A percentile compares a stretch with the other conserved stretches of the same genome.
phyloP scores from a whole-genome alignment of 768 basidiomycete genomes.

The Panus rudis region DNA sequence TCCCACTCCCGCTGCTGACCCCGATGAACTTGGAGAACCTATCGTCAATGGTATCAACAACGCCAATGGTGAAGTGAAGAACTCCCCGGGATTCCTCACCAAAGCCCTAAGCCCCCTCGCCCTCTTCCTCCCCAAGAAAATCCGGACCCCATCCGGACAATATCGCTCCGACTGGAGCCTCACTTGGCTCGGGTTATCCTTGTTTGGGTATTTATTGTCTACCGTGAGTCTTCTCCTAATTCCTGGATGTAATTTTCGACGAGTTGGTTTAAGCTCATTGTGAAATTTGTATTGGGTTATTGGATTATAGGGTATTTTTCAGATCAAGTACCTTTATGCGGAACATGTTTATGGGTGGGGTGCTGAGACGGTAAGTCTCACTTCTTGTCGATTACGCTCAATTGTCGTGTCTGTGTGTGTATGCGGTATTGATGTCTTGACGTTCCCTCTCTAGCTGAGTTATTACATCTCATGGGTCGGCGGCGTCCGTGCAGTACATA shows the following conservation, averaged over 20 bases:
- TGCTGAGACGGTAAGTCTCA: conserved; percentile 46
- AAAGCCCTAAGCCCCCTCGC: conserved; percentile 58
- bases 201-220: conserved; percentile 61
- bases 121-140: conserved; percentile 56
- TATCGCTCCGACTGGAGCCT: conserved; percentile 65
- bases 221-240: conserved; percentile 37
- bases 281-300: not conserved
- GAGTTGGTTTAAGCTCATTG: not conserved
- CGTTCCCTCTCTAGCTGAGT: conserved; percentile 38
- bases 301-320: conserved; percentile 50
- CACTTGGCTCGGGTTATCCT: conserved; percentile 53
- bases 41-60: conserved; percentile 13
- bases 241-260: not conserved
- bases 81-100: conserved; percentile 55
- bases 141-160: conserved; percentile 32
- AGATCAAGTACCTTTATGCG: conserved; percentile 73
- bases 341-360: conserved; percentile 67
- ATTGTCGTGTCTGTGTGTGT: not conserved
- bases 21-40: too few species aligned
- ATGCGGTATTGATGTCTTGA: not conserved
- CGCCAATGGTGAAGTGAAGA: conserved; percentile 18
- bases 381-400: not conserved
- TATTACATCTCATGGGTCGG: conserved; percentile 72
- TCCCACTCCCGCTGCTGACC: not conserved
- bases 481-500: conserved; percentile 53